These are phyloP conservation scores for Quercus aquifolioides DNA, from an alignment of 306 rosid genomes.

Conservation along the genomic window DNA sequence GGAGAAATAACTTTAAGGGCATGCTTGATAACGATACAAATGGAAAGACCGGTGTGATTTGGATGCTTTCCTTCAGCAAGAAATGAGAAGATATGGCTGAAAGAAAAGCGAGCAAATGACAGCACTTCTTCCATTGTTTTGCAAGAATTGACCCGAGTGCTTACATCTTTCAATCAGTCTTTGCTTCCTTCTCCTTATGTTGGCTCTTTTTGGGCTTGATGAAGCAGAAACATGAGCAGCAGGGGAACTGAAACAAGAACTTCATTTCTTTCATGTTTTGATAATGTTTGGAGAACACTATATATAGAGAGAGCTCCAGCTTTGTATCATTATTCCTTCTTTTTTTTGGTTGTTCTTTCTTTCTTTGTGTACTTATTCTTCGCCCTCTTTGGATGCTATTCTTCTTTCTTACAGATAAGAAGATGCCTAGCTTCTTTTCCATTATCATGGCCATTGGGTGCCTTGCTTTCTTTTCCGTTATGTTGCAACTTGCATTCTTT, in stretches of 20 bases:
- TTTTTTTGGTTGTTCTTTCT: not conserved
- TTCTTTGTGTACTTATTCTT: not conserved
- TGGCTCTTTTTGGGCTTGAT: conserved; percentile 39
- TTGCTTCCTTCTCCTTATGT: conserved; percentile 43
- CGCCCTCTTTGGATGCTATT: conserved; percentile 19
- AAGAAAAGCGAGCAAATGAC: conserved; percentile 6
- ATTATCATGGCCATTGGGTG: not conserved
- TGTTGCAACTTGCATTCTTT: not conserved
- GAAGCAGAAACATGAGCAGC: conserved; percentile 63
- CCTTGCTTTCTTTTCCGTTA: not conserved
- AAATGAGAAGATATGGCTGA: conserved; percentile 1
- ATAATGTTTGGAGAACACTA: conserved; percentile 13
- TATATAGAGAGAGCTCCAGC: conserved; percentile 15
- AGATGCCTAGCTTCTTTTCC: conserved; percentile 35
- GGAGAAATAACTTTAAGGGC: conserved; percentile 16
- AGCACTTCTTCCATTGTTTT: conserved; percentile 6
- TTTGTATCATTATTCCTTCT: not conserved
- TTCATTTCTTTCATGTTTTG: conserved; percentile 36
- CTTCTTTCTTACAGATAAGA: conserved; percentile 12
- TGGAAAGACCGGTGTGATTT: not conserved
- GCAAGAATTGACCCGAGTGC: conserved; percentile 5
- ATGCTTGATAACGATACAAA: not conserved
- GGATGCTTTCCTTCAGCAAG: conserved; percentile 12
- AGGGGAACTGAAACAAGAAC: conserved; percentile 50
- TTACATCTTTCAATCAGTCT: conserved; percentile 28